Base-by-base conservation (phyloP, 2,329 filamentous ascomycete genomes). In the Clonostachys chloroleuca region DNA sequence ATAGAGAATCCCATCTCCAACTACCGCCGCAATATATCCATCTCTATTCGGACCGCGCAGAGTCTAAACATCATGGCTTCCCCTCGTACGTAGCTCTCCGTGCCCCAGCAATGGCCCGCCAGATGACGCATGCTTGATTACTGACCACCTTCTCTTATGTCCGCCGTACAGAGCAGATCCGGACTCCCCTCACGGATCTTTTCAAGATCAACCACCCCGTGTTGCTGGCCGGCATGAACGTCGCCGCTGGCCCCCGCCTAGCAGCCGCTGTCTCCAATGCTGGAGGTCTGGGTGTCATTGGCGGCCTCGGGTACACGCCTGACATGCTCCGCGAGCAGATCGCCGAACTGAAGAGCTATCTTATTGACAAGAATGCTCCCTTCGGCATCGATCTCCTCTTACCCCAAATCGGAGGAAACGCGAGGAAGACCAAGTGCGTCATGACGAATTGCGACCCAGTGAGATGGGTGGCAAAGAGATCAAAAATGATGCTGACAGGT, bases 211-310 rank as follows among this genome's bases (percentile, higher is more conserved):
- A 95, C 68, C 94, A 99, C 74, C 94, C 94, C 49, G 78, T 99
- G 65, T 77, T 99, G 62, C 85, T 99, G 52, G 94, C 94, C 59
- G 94, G 94, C 68, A 99, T 99, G 94, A 97, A 99, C 79, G 94
- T 97, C 54, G 94, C 94, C 48, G 94, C 94, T 50, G 94, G 94
- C 44, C 94, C 94, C 47, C 95, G 91, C 78, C 85, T 99, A 62
- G 94, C 94, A 46, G 94, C 94, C 34, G 94, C 94, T 40, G 94
- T 99, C 59, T 95, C 92, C 58, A 96, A 99, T 70, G 94, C 94
- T 45, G 94, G 94, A 57, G 94, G 94, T 62, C 79, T 99, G 51
- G 94, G 94, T 73, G 94, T 99, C 60, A 92, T 99, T 59, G 94
- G 94, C 56, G 94, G 94, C 67, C 86, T 92, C 58, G 87, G 90